Percentiles rank a stretch among this genome's conserved stretches.
phyloP scores from a whole-genome alignment of 345 rosid genomes.

The Melastoma malabathricum region DNA sequence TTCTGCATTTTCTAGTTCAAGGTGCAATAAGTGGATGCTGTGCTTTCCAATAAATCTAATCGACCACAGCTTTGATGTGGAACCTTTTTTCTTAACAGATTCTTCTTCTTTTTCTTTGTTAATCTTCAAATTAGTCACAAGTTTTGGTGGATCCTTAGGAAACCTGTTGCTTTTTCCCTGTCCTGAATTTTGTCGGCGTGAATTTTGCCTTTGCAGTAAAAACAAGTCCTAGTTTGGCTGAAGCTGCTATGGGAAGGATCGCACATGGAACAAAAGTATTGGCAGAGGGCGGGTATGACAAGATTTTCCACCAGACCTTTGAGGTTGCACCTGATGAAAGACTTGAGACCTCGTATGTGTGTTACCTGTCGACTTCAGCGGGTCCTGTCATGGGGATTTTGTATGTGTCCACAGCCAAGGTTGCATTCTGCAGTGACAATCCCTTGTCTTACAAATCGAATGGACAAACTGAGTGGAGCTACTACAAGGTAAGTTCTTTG shows the following conservation, averaged over 20 bases:
- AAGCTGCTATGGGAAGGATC: slow-evolving; percentile 38
- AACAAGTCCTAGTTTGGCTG: slow-evolving; percentile 32
- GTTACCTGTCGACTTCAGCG: slow-evolving; percentile 31
- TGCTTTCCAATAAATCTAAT: too few relatives aligned
- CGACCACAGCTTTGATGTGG: too few relatives aligned
- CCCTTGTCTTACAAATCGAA: slow-evolving; percentile 29
- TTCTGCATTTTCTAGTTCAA: too few relatives aligned
- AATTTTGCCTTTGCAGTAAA: slow-evolving; percentile 14
- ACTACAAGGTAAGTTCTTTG: slow-evolving; percentile 22
- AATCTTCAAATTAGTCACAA: too few relatives aligned
- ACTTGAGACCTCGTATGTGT: slow-evolving; percentile 22
- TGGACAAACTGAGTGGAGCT: slow-evolving; percentile 25
- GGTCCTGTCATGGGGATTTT: slow-evolving; percentile 36
- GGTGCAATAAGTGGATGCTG: too few relatives aligned
- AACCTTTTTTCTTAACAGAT: too few relatives aligned
- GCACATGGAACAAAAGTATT: slow-evolving; percentile 32
- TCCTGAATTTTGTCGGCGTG: not conserved
- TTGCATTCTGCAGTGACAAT: slow-evolving; percentile 29
- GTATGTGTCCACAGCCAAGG: slow-evolving; percentile 30
- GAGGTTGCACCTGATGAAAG: slow-evolving; percentile 32
- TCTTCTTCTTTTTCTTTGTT: too few relatives aligned
- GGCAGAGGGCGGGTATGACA: slow-evolving; percentile 36
- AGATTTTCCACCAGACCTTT: slow-evolving; percentile 26
- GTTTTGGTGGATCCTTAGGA: too few relatives aligned
- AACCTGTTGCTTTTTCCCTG: not conserved